Evolutionary conservation across 169 alveolate species (phyloP).

Genomic region (Neospora caninum): DNA sequence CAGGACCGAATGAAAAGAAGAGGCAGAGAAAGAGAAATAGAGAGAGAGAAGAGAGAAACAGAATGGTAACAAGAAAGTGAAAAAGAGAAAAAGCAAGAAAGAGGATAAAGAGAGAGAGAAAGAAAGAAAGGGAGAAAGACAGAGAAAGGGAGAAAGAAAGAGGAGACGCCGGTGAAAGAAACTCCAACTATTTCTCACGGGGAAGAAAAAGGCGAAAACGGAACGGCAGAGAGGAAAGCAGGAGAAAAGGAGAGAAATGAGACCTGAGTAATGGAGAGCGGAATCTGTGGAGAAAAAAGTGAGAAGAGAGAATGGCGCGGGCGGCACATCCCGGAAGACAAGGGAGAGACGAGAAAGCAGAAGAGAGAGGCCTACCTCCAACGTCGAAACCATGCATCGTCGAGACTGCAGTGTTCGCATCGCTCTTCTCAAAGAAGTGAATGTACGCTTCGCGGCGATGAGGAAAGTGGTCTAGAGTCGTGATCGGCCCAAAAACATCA

Average conservation of each 20-base stretch:
- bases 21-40: background rate
- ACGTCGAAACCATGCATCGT: constrained; percentile 51
- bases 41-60: background rate
- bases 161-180: background rate
- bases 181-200: background rate
- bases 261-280: background rate
- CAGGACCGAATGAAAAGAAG: background rate
- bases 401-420: constrained; percentile 35
- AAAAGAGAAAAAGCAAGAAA: background rate
- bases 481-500: constrained; percentile 46
- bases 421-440: constrained; percentile 32
- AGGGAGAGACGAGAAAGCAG: too few species aligned
- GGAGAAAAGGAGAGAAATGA: background rate
- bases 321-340: too few species aligned
- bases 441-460: constrained; percentile 28
- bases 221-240: background rate
- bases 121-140: background rate
- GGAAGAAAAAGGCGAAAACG: background rate
- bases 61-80: background rate
- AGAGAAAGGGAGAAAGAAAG: background rate
- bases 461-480: background rate
- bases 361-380: background rate
- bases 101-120: background rate
- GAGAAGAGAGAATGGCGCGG: background rate
- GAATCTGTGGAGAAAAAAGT: background rate